phyloP scores from a whole-genome alignment of 495 filamentous ascomycete species.

The Rhizodiscina lignyota region DNA sequence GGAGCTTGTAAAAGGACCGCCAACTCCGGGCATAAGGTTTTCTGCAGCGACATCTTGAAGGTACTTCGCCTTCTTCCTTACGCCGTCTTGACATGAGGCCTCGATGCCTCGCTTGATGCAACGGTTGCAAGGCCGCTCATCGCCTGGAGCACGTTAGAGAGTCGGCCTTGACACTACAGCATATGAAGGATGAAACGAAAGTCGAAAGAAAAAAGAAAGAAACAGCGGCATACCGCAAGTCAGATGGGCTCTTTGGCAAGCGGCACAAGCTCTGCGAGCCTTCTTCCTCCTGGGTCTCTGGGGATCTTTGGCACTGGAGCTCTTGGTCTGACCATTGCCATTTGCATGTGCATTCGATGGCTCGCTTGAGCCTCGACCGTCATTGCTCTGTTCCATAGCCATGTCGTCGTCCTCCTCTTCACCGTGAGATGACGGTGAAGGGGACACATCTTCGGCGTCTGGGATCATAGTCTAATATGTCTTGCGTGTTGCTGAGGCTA shows the following conservation, averaged over 20 bases:
- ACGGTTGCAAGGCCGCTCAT: conserved; percentile 80
- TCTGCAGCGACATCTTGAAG: conserved; percentile 88
- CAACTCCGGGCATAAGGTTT: conserved; percentile 42
- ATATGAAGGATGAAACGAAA: background rate
- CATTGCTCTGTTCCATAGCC: no score
- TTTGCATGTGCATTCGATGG: no score
- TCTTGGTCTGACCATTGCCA: conserved; percentile 4
- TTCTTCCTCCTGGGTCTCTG: conserved; percentile 84
- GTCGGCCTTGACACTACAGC: background rate
- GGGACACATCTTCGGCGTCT: no score
- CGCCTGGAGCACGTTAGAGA: conserved; percentile 28
- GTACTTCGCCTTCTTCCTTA: conserved; percentile 98
- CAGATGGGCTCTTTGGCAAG: conserved; percentile 91
- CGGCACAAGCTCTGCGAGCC: conserved; percentile 85
- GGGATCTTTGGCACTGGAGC: conserved; percentile 60
- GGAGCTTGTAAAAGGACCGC: conserved; percentile 22
- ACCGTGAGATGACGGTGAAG: no score
- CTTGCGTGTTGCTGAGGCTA: no score
- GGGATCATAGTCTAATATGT: no score
- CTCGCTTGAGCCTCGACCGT: no score
- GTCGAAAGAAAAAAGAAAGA: conserved; percentile 8
- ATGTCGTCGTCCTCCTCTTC: no score
- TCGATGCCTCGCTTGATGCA: conserved; percentile 87
- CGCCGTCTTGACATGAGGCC: conserved; percentile 83
- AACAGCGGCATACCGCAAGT: conserved; percentile 70